A percentile compares a stretch with the other conserved stretches of the same genome.
These are phyloP conservation scores for Ceratocystis harringtonii DNA, from an alignment of 2,329 filamentous ascomycete genomes.

Conservation along the genomic window DNA sequence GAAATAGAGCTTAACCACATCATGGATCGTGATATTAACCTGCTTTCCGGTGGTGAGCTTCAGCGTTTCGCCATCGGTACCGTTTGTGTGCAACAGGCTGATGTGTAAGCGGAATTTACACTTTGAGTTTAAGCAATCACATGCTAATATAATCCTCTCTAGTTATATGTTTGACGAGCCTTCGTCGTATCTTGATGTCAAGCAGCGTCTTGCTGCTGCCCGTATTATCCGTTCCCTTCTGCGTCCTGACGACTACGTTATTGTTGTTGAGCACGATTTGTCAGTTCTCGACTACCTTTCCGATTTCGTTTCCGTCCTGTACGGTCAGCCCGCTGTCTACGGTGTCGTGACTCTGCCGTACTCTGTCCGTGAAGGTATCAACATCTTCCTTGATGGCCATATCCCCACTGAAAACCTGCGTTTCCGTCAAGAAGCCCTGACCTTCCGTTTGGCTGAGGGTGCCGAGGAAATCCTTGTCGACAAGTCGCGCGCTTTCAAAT, in stretches of 20 bases:
- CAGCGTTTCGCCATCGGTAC: slow-evolving; percentile 96
- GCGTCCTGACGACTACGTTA: slow-evolving; percentile 82
- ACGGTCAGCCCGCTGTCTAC: slow-evolving; percentile 88
- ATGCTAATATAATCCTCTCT: slow-evolving; percentile 6
- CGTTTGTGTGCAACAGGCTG: slow-evolving; percentile 87
- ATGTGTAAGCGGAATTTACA: slow-evolving; percentile 38
- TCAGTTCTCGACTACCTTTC: slow-evolving; percentile 97
- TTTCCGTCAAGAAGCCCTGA: slow-evolving; percentile 92
- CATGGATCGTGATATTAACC: slow-evolving; percentile 75
- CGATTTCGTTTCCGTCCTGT: slow-evolving; percentile 94
- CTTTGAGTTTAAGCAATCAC: slow-evolving; percentile 18
- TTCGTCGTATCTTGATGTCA: slow-evolving; percentile 97
- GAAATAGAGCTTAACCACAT: slow-evolving; percentile 63
- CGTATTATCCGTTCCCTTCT: slow-evolving; percentile 84
- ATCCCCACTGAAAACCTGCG: slow-evolving; percentile 97
- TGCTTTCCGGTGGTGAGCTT: slow-evolving; percentile 91
- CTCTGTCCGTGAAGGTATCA: slow-evolving; percentile 97
- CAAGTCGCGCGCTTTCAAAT: slow-evolving; percentile 69
- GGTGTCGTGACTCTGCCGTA: slow-evolving; percentile 93
- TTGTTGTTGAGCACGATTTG: slow-evolving; percentile 98
- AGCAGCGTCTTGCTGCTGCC: slow-evolving; percentile 89
- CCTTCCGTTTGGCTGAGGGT: slow-evolving; percentile 84
- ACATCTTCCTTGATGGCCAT: slow-evolving; percentile 96
- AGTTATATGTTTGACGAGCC: slow-evolving; percentile 98
- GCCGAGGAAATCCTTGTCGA: slow-evolving; percentile 78